Evolutionary conservation across 345 rosid genomes (phyloP).

Genomic region (Syzygium aromaticum): DNA sequence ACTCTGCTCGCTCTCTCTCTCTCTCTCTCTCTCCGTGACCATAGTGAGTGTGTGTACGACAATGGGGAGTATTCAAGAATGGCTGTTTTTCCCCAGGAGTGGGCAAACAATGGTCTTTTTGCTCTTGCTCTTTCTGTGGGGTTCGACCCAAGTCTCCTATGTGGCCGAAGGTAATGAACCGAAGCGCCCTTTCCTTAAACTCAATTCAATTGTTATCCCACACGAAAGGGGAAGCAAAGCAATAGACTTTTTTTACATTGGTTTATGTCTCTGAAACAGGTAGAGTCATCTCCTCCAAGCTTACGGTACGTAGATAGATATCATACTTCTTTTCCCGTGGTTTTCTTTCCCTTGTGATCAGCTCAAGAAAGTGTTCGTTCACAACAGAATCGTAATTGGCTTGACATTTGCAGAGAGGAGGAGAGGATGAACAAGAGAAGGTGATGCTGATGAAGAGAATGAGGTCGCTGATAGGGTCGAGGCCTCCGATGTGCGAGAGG

Average conservation of each 20-base stretch:
- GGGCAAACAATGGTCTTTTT: background rate
- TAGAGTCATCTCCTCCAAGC: background rate
- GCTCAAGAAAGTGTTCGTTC: background rate
- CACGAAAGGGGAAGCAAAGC: background rate
- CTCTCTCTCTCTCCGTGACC: background rate
- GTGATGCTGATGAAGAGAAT: background rate
- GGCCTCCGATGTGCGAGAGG: conserved; percentile 55
- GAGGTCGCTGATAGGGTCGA: conserved; percentile 48
- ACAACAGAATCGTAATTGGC: background rate
- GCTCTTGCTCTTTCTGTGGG: background rate
- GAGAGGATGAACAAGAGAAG: conserved; percentile 12
- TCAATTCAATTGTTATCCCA: background rate
- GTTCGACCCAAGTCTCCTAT: background rate
- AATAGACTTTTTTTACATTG: background rate
- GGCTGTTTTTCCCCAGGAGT: background rate
- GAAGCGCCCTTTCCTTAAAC: background rate
- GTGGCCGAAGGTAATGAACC: background rate
- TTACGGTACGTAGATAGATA: background rate
- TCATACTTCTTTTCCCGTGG: background rate
- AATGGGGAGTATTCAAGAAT: background rate
- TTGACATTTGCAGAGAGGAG: conserved; percentile 3
- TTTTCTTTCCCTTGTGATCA: background rate
- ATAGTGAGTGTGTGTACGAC: background rate
- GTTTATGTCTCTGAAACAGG: background rate
- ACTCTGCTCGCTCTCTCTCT: background rate